Percentiles rank a stretch among this genome's conserved stretches.
phyloP scores from a whole-genome alignment of 176 grass and related monocot genomes.

The Ampelocalamus luodianensis region DNA sequence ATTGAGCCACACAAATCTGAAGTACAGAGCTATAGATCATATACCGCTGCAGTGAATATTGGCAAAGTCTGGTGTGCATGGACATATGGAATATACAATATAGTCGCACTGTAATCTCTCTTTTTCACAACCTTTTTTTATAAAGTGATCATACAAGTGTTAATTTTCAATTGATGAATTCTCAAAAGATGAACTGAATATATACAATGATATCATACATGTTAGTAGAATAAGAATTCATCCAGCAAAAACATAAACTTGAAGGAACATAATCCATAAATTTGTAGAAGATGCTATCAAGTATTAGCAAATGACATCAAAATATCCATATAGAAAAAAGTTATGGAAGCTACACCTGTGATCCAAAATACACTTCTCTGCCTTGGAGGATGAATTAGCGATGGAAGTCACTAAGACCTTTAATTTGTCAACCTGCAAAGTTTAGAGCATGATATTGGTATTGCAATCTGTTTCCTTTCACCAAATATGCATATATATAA shows the following conservation, averaged over 20 bases:
- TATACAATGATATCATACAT: background rate
- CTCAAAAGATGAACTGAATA: background rate
- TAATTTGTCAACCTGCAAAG: slow-evolving; percentile 84
- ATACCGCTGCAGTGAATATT: background rate
- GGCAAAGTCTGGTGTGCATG: background rate
- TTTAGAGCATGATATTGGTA: slow-evolving; percentile 23
- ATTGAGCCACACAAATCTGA: background rate
- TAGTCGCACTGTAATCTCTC: background rate
- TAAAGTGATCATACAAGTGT: slow-evolving; percentile 2
- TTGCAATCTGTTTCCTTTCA: slow-evolving; percentile 10
- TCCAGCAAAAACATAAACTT: slow-evolving; percentile 3
- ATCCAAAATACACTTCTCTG: slow-evolving; percentile 97
- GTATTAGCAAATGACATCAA: slow-evolving; percentile 33
- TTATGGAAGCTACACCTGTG: slow-evolving; percentile 64
- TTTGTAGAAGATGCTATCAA: slow-evolving; percentile 32
- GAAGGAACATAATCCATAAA: slow-evolving; percentile 20
- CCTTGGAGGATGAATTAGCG: slow-evolving; percentile 93
- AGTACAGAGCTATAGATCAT: slow-evolving; percentile 1
- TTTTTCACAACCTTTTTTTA: background rate
- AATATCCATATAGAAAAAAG: slow-evolving; percentile 8
- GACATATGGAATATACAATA: background rate
- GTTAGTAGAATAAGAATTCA: slow-evolving; percentile 2
- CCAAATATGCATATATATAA: slow-evolving; percentile 19
- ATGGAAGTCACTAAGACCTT: slow-evolving; percentile 89
- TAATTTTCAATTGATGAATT: slow-evolving; percentile 3